Conservation (phyloP, 2,329 filamentous ascomycete genomes). For the Lasiodiplodia gonubiensis region DNA sequence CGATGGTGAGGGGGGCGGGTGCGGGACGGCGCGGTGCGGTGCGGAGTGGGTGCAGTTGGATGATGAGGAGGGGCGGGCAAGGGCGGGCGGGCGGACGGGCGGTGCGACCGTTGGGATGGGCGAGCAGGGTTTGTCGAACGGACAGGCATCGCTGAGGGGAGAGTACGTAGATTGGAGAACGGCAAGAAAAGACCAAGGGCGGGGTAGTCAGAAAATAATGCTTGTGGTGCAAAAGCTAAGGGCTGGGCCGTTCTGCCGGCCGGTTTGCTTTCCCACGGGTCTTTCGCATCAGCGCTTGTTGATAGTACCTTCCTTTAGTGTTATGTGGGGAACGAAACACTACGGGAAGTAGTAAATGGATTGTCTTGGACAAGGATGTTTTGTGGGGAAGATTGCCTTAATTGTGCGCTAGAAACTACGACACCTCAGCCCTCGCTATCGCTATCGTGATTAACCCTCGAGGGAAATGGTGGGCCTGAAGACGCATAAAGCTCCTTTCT, state of each 20-base stretch:
- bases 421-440: constrained; percentile 6
- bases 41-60: background rate
- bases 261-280: background rate
- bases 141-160: background rate
- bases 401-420: background rate
- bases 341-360: background rate
- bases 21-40: constrained; percentile 11
- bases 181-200: background rate
- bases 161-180: background rate
- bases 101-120: background rate
- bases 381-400: background rate
- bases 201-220: background rate
- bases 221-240: background rate
- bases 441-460: background rate
- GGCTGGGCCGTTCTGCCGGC: background rate
- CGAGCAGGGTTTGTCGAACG: background rate
- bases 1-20: background rate
- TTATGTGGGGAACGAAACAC: too few species aligned
- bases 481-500: background rate
- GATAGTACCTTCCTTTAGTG: background rate
- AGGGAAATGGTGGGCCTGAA: background rate
- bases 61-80: background rate
- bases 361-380: background rate
- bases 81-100: background rate
- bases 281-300: background rate